These are phyloP conservation scores for Cenchrus purpureus DNA, from an alignment of 176 grass and related monocot genomes.

Conservation along the genomic window DNA sequence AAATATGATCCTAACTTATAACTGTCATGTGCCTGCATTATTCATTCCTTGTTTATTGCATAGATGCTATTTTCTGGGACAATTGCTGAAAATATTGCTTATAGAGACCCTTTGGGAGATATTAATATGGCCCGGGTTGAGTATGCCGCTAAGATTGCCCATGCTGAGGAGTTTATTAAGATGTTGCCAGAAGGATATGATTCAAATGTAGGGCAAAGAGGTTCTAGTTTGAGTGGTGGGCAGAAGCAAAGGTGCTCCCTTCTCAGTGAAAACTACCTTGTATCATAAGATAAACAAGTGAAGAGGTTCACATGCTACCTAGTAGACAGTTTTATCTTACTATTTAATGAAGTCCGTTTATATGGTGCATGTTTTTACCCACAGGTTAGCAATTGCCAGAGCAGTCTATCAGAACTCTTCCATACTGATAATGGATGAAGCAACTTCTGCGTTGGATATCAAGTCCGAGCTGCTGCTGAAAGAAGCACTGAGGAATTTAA, in stretches of 20 bases:
- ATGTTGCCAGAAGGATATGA: constrained; percentile 62
- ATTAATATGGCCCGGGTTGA: constrained; percentile 53
- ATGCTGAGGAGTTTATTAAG: constrained; percentile 79
- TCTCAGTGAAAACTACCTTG: neutral
- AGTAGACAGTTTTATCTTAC: too few relatives aligned
- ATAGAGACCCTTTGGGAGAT: constrained; percentile 57
- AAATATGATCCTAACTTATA: constrained; percentile 13
- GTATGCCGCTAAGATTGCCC: constrained; percentile 78
- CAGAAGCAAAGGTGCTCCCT: constrained; percentile 75
- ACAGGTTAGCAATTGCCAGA: constrained; percentile 72
- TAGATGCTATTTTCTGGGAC: constrained; percentile 89
- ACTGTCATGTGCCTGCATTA: constrained; percentile 24
- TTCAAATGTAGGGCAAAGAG: constrained; percentile 71
- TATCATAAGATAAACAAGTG: constrained; percentile 9
- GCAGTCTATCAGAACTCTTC: constrained; percentile 76
- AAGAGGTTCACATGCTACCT: neutral
- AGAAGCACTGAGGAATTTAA: constrained; percentile 63
- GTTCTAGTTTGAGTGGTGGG: constrained; percentile 70
- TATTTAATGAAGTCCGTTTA: constrained; percentile 4
- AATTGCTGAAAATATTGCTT: constrained; percentile 85
- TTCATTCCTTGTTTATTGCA: constrained; percentile 34
- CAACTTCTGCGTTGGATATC: constrained; percentile 80
- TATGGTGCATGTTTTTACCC: constrained; percentile 31
- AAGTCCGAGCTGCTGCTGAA: constrained; percentile 71
- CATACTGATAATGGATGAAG: constrained; percentile 81